Evolutionary conservation across 345 rosid genomes (phyloP), one percentile per base, ranked within the genome.

Genomic region (Populus ilicifolia): DNA sequence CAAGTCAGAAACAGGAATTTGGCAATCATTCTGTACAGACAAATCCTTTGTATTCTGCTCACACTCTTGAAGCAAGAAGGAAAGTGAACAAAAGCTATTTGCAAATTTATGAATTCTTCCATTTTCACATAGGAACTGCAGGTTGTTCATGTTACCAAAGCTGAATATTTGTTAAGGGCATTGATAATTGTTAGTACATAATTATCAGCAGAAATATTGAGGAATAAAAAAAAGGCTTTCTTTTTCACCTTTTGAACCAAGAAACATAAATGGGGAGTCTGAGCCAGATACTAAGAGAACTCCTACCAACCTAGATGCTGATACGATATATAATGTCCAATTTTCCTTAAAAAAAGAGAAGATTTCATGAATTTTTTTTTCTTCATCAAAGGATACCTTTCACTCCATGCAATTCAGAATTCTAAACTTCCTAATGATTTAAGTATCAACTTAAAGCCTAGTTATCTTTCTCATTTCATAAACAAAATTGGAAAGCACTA

Each of bases 71-170:
- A 91, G 81, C 87, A 88, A 71, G 79, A 89, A 89, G 77, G 88
- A 87, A 81, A 82, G 89, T 43, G 93, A 88, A 81, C 95, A 91
- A 75, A 87, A 91, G 87, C 95, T 87, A 79, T 91, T 91, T 35
- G 95, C 91, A 79, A 91, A 89, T 83, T 91, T 91, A 52, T 91
- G 90, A 74, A 88, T 88, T 82, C 93, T 87, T 75, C 93, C 95
- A 77, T 89, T 88, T 82, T 91, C 95, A 73, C 88, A 91, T 46
- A 91, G 84, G 80, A 89, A 91, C 79, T 88, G 95, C 88, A 91
- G 79, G 83, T 86, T 91, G 85, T 81, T 88, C 86, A 89, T 74
- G 80, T 89, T 91, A 76, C 89, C 89, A 83, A 85, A 88, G 77
- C 95, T 91, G 85, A 67, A 83, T 48, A 62, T 54, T 80, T 38